These are phyloP conservation scores for Hymenoscyphus fraxineus DNA, from an alignment of 2,329 filamentous ascomycete species.

Conservation along the genomic window DNA sequence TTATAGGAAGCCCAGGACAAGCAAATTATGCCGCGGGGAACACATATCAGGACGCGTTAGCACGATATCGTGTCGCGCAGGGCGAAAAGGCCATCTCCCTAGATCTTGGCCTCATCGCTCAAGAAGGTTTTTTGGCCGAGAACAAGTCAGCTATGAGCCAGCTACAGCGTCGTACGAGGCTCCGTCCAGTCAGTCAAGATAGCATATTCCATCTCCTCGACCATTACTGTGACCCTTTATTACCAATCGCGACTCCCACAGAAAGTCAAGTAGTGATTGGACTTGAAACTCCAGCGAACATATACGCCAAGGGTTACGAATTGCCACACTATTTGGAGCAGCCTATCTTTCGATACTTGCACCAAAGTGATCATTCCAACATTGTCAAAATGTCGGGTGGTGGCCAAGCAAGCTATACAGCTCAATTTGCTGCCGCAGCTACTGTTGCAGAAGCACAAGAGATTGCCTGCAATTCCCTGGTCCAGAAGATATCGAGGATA, in stretches of 20 bases:
- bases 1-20: constrained; percentile 12
- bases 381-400: background rate
- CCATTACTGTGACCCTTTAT: background rate
- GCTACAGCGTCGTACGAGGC: background rate
- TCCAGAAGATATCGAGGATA: background rate
- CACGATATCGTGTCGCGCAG: constrained; percentile 6
- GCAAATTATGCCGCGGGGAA: constrained; percentile 29
- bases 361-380: background rate
- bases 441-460: background rate
- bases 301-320: background rate
- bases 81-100: constrained; percentile 1
- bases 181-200: background rate
- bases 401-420: background rate
- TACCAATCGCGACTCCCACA: background rate
- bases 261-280: background rate
- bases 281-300: background rate
- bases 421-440: background rate
- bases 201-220: background rate
- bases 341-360: background rate
- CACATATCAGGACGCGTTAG: constrained; percentile 25
- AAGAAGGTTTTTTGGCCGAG: background rate
- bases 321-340: background rate
- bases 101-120: constrained; percentile 2
- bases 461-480: background rate
- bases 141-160: background rate